phyloP scores from a whole-genome alignment of 345 rosid genomes.

The Murraya paniculata region DNA sequence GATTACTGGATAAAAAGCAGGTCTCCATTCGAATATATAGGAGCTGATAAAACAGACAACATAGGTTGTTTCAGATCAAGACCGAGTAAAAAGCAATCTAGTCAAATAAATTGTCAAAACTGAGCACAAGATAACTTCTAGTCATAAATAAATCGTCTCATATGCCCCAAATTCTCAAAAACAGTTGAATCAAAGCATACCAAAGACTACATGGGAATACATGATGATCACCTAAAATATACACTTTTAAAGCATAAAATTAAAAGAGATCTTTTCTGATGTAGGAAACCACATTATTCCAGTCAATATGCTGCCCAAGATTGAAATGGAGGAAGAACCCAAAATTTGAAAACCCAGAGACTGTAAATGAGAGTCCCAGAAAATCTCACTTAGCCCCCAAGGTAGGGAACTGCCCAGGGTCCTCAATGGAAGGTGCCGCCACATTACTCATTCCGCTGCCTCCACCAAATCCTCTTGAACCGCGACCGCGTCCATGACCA shows the following conservation, averaged over 20 bases:
- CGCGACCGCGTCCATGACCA: slow-evolving; percentile 43
- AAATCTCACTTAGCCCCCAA: slow-evolving; percentile 55
- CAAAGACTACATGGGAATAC: slow-evolving; percentile 18
- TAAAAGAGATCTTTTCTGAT: slow-evolving; percentile 15
- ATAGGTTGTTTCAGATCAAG: no score
- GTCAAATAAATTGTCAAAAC: no score
- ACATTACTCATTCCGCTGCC: slow-evolving; percentile 24
- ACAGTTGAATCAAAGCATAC: slow-evolving; percentile 16
- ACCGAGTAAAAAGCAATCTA: no score
- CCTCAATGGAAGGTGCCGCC: slow-evolving; percentile 57
- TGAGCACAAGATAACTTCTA: background rate
- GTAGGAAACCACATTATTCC: slow-evolving; percentile 38
- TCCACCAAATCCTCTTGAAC: slow-evolving; percentile 32
- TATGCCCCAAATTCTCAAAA: slow-evolving; percentile 18
- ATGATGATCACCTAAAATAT: slow-evolving; percentile 28
- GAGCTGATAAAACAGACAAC: no score
- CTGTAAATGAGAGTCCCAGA: slow-evolving; percentile 1
- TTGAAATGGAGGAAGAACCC: slow-evolving; percentile 21
- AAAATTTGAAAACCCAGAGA: slow-evolving; percentile 19
- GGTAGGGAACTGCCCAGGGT: slow-evolving; percentile 68
- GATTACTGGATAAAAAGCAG: no score
- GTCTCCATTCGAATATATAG: no score
- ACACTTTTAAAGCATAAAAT: slow-evolving; percentile 31
- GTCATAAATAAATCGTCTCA: slow-evolving; percentile 6
- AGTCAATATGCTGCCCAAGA: slow-evolving; percentile 29